Evolutionary conservation across 1,284 basidiomycete species (phyloP), one percentile per base, ranked within the genome.

Genomic region (Ganoderma sinense): DNA sequence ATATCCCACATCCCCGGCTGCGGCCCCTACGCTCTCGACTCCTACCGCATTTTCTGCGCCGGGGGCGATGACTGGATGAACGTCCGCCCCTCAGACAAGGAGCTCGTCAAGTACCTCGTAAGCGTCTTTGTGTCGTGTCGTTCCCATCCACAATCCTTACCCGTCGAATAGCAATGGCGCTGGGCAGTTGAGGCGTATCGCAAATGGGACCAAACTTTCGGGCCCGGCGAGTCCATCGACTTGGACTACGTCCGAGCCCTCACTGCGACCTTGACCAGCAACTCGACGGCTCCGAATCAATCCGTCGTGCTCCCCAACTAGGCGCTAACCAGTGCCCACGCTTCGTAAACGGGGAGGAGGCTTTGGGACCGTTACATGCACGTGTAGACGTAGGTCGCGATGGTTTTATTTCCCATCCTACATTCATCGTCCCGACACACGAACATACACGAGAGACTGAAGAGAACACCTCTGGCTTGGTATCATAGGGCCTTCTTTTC

Each of bases 11-110:
- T 88, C 11, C 88, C 89, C 0, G 89, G 89, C 0, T 81, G 86
- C 0, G 90, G 91, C 0, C 81, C 83, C 1, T 92, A 92, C 71
- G 91, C 91, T 0, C 81, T 90, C 0, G 90, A 92, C 74, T 91
- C 89, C 2, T 90, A 90, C 72, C 84, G 89, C 41, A 90, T 92
- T 23, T 92, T 91, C 75, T 91, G 87, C 66, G 78, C 77, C 66
- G 68, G 77, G 69, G 64, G 73, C 40, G 74, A 84, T 4, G 86
- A 87, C 67, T 92, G 91, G 91, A 87, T 87, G 73, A 41, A 70
- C 0, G 90, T 91, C 13, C 78, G 83, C 73, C 89, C 91, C 0
- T 77, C 72, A 1, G 90, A 92, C 75, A 92, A 92, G 78, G 88
- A 91, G 69, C 82, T 92, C 29, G 79, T 87, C 48, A 83, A 83